Evolutionary conservation across 2,329 filamentous ascomycete species (phyloP).

Genomic region (Colletotrichum higginsianum): DNA sequence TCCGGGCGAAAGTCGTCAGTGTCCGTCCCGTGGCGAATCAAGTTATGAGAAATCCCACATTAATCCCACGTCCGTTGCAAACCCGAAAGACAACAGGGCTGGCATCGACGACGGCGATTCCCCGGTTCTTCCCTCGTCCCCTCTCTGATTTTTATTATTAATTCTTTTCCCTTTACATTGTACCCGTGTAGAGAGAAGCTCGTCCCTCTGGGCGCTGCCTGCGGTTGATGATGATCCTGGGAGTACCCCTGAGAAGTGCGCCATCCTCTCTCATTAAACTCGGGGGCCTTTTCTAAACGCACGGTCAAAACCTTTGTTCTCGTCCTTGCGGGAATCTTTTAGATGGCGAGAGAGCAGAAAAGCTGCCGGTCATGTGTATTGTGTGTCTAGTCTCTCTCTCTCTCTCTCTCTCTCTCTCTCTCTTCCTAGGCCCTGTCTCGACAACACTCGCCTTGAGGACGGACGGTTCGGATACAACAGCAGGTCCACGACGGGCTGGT

Average conservation of each 20-base stretch:
- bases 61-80: background rate
- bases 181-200: background rate
- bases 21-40: too few species aligned
- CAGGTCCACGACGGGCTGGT: background rate
- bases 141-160: background rate
- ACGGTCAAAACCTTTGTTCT: conserved; percentile 5
- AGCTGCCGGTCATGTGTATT: conserved; percentile 12
- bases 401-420: conserved; percentile 2
- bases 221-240: background rate
- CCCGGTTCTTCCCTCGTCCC: conserved; percentile 9
- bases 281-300: background rate
- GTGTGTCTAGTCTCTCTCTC: background rate
- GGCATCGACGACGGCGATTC: conserved; percentile 9
- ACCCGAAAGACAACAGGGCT: background rate
- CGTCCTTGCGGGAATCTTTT: background rate
- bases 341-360: background rate
- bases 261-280: conserved; percentile 10
- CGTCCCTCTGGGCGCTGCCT: conserved; percentile 13
- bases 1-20: conserved; percentile 15
- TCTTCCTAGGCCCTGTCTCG: background rate
- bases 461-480: background rate
- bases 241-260: conserved; percentile 22
- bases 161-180: background rate
- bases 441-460: background rate
- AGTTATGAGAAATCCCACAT: conserved; percentile 19